Evolutionary conservation across 306 rosid species (phyloP), one percentile per base, ranked within the genome.

Genomic region (Trifolium fragiferum): DNA sequence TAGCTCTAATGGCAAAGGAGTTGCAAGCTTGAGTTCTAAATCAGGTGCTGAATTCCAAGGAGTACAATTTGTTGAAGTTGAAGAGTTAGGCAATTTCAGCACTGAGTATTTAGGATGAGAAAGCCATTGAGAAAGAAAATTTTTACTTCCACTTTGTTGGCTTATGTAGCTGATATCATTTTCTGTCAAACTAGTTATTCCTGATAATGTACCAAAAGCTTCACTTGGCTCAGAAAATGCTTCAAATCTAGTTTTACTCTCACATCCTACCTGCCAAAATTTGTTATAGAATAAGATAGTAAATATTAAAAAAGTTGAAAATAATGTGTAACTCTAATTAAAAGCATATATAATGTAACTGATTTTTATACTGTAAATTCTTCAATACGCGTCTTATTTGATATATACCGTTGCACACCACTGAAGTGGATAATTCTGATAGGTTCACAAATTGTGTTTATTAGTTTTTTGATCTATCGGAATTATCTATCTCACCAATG

Each of bases 11-110:
- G 79, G 71, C 62, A 38, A 75, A 19, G 87, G 84, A 15, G 84
- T 82, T 1, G 90, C 96, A 40, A 93, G 96, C 72, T 84, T 91
- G 72, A 93, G 92, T 63, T 91, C 96, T 72, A 91, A 89, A 86
- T 91, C 87, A 37, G 78, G 84, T 11, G 41, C 57, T 20, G 16
- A 53, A 10, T 65, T 60, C 43, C 35, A 32, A 51, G 32, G 4
- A 61, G 66, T 77, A 49, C 40, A 76, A 49, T 72, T 72, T 20
- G 51, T 6, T 35, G 79, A 76, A 19, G 76, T 4, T 63, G 68
- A 61, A 61, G 66, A 61, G 14, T 10, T 37, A 35, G 76, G 25
- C 82, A 58, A 60, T 35, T 82, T 77, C 57, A 59, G 21, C 64
- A 32, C 5, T 41, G 85, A 44, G 25, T 69, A 21, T 21, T 20